These are phyloP conservation scores for Cylindrotheca fusiformis DNA, from an alignment of 108 stramenopile species.

Conservation along the genomic window DNA sequence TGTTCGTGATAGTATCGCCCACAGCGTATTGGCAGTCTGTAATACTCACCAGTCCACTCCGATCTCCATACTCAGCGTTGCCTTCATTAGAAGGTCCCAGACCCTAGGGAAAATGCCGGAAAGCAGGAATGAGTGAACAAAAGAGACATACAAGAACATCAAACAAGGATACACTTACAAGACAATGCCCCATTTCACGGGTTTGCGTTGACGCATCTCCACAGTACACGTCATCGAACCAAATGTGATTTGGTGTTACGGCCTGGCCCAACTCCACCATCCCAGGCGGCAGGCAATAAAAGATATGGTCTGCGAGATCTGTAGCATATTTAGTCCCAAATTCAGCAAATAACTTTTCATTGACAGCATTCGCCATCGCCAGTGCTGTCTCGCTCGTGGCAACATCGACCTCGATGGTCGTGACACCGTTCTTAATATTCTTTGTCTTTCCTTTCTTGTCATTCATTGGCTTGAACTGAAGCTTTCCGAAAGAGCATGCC, in stretches of 20 bases:
- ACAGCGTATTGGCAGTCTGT: no score
- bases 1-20: no score
- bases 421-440: constrained; percentile 2
- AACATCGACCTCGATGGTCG: neutral
- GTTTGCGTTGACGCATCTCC: constrained; percentile 24
- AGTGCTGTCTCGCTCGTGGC: neutral
- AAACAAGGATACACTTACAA: no score
- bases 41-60: constrained; percentile 38
- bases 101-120: no score
- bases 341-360: no score
- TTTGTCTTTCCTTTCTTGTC: no score
- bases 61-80: constrained; percentile 45
- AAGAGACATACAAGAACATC: no score
- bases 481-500: no score
- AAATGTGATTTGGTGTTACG: constrained; percentile 25
- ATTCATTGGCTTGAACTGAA: constrained; percentile 6
- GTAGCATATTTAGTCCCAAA: neutral
- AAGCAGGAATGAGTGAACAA: no score
- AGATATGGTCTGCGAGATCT: constrained; percentile 44
- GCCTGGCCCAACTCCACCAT: constrained; percentile 27
- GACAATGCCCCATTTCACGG: constrained; percentile 71
- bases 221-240: constrained; percentile 60
- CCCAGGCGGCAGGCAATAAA: constrained; percentile 55
- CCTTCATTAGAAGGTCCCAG: constrained; percentile 47
- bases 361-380: neutral